These are phyloP conservation scores for Solanum habrochaites DNA, from an alignment of 257 asterid genomes.

Conservation along the genomic window DNA sequence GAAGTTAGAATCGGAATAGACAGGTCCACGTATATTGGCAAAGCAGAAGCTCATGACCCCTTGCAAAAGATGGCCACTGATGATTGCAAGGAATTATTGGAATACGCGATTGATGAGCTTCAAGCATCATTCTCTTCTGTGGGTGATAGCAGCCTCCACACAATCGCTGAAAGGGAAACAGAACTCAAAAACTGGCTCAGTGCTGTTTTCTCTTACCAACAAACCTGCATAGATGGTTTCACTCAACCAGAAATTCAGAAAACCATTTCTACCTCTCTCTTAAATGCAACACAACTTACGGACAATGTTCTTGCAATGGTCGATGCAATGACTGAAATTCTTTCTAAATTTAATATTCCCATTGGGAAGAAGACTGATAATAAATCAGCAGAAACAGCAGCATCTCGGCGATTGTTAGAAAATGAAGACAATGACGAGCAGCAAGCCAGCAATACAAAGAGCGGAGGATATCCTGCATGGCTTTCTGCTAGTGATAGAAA, in stretches of 20 bases:
- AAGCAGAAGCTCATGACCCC: conserved; percentile 14
- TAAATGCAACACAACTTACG: conserved; percentile 22
- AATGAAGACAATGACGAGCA: background rate
- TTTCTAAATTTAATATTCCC: conserved; percentile 12
- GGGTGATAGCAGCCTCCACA: conserved; percentile 13
- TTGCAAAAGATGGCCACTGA: conserved; percentile 33
- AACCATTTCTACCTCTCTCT: conserved; percentile 1
- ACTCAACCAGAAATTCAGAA: conserved; percentile 8
- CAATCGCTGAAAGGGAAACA: background rate
- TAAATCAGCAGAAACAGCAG: background rate
- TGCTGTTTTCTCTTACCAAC: conserved; percentile 30
- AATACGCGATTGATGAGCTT: conserved; percentile 30
- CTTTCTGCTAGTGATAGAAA: conserved; percentile 19
- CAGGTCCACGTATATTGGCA: conserved; percentile 1
- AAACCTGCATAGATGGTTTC: conserved; percentile 33
- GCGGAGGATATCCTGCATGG: conserved; percentile 15
- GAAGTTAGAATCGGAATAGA: conserved; percentile 18
- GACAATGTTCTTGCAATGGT: conserved; percentile 36
- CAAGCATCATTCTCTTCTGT: conserved; percentile 25
- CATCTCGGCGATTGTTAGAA: background rate
- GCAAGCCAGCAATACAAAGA: background rate
- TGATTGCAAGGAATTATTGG: conserved; percentile 29
- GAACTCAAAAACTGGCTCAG: conserved; percentile 42
- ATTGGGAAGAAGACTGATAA: background rate
- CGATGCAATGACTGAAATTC: conserved; percentile 7